Percentiles rank a stretch among this genome's conserved stretches.
phyloP scores from a whole-genome alignment of 257 asterid genomes.

The Capsicum pubescens region DNA sequence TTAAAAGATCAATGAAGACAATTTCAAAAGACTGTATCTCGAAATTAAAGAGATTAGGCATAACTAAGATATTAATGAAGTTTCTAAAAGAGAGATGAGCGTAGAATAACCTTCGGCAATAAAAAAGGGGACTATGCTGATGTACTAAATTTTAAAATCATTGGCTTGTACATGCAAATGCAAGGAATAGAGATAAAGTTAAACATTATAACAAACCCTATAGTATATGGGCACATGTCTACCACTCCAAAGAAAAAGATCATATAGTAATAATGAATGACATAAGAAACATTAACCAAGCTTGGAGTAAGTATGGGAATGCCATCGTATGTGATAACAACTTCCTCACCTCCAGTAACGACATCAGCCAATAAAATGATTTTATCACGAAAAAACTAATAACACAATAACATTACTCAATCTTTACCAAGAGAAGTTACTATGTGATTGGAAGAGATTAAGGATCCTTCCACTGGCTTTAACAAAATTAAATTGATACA shows the following conservation, averaged over 20 bases:
- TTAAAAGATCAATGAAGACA: not conserved
- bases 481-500: not conserved
- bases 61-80: not conserved
- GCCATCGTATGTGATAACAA: conserved; percentile 89
- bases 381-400: conserved; percentile 83
- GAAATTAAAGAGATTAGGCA: not conserved
- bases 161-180: conserved; percentile 99
- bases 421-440: not conserved
- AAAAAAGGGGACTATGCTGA: conserved; percentile 91
- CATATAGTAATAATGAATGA: conserved; percentile 1
- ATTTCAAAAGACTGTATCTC: not conserved
- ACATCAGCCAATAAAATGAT: conserved; percentile 94
- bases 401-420: conserved; percentile 29
- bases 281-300: conserved; percentile 39
- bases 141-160: conserved; percentile 95
- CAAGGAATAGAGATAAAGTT: conserved; percentile 90
- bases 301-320: conserved; percentile 95
- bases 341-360: conserved; percentile 92
- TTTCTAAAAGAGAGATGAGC: not conserved
- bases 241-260: conserved; percentile 31
- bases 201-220: conserved; percentile 93
- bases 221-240: conserved; percentile 37
- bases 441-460: not conserved
- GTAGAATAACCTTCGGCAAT: conserved; percentile 82
- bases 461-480: not conserved